Evolutionary conservation across 2,329 filamentous ascomycete species (phyloP).

Genomic region (Diaporthe citri): DNA sequence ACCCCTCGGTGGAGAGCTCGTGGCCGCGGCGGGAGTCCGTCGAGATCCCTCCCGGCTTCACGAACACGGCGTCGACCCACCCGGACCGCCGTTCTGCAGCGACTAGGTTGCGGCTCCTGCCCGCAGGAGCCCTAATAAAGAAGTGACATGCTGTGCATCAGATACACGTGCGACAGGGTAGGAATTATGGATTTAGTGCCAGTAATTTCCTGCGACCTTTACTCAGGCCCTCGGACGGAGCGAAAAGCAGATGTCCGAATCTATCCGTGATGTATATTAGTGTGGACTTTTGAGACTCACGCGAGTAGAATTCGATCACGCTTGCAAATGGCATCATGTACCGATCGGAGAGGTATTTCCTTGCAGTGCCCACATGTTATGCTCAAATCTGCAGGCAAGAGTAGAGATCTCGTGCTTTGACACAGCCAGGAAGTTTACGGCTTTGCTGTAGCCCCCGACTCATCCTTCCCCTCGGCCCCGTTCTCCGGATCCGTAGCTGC

Average conservation of each 20-base stretch:
- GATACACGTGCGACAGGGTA: neutral
- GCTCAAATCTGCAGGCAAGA: neutral
- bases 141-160: no score
- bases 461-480: neutral
- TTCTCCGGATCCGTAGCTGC: neutral
- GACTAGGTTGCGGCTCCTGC: neutral
- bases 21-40: constrained; percentile 20
- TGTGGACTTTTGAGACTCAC: neutral
- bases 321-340: neutral
- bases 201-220: neutral
- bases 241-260: neutral
- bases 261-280: constrained; percentile 3
- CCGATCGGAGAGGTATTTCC: neutral
- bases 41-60: constrained; percentile 33
- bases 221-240: neutral
- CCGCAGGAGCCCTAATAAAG: neutral
- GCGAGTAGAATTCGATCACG: neutral
- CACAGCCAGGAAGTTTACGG: neutral
- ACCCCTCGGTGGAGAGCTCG: constrained; percentile 7
- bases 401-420: neutral
- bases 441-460: neutral
- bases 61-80: constrained; percentile 23
- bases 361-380: neutral
- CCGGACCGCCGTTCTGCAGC: neutral
- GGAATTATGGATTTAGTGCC: neutral